These are phyloP conservation scores for Zychaea mexicana DNA, from an alignment of 371 early-diverging fungal genomes.

Conservation along the genomic window DNA sequence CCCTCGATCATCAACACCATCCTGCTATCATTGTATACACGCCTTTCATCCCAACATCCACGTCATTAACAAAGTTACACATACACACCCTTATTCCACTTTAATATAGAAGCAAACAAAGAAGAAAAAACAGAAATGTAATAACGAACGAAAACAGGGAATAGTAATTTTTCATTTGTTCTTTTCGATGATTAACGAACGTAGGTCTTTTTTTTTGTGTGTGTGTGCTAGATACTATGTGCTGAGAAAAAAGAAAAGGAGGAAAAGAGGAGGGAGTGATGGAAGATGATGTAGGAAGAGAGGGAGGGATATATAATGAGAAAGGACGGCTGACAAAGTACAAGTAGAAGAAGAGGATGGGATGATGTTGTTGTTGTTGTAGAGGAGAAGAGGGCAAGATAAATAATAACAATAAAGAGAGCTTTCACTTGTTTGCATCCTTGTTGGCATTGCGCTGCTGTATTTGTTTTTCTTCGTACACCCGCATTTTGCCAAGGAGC, in stretches of 20 bases:
- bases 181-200: background rate
- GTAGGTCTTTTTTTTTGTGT: no score
- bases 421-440: conserved; percentile 1
- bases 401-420: no score
- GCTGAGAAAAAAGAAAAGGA: background rate
- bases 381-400: no score
- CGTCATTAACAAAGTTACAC: no score
- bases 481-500: conserved; percentile 37
- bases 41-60: background rate
- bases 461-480: conserved; percentile 19
- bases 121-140: background rate
- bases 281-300: no score
- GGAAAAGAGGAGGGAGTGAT: no score
- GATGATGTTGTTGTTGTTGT: no score
- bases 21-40: background rate
- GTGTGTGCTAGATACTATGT: conserved; percentile 1
- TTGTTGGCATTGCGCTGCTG: conserved; percentile 2
- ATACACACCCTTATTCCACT: background rate
- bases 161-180: no score
- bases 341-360: background rate
- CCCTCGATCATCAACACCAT: background rate
- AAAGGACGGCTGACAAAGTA: no score
- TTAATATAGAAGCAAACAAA: no score
- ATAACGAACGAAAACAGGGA: no score
- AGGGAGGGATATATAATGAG: background rate